Evolutionary conservation across 768 basidiomycete species (phyloP).

Genomic region (Ramaria sp.): DNA sequence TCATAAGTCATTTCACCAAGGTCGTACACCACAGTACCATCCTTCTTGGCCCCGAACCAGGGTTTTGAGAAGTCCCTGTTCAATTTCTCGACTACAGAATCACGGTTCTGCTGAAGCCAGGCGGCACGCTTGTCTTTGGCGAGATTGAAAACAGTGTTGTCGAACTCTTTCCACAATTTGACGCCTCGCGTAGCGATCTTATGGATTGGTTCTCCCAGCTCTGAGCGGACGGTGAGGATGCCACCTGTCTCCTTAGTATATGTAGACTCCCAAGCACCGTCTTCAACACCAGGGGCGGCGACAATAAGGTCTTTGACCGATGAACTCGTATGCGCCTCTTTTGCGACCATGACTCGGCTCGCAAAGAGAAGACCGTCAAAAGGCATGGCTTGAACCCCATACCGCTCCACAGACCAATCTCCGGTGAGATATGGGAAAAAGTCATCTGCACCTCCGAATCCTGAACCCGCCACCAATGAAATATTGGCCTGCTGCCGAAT

Average conservation of each 20-base stretch:
- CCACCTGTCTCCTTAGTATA: conserved; percentile 92
- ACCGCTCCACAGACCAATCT: conserved; percentile 81
- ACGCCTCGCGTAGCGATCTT: conserved; percentile 97
- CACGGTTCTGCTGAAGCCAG: conserved; percentile 81
- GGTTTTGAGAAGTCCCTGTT: conserved; percentile 95
- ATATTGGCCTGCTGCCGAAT: conserved; percentile 89
- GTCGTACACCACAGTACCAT: conserved; percentile 71
- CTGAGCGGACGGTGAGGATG: conserved; percentile 92
- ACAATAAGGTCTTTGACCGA: conserved; percentile 97
- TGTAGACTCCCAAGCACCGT: conserved; percentile 88
- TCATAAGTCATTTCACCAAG: conserved; percentile 98
- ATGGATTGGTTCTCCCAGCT: conserved; percentile 98
- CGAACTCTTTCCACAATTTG: conserved; percentile 98
- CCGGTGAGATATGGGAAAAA: conserved; percentile 96
- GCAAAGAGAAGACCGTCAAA: conserved; percentile 97
- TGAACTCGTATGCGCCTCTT: conserved; percentile 91
- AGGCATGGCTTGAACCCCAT: conserved; percentile 88
- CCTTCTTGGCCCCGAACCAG: conserved; percentile 97
- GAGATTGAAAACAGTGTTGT: conserved; percentile 89
- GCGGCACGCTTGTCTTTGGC: conserved; percentile 89
- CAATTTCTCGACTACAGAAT: conserved; percentile 82
- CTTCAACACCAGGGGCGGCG: conserved; percentile 83
- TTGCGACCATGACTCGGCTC: conserved; percentile 96
- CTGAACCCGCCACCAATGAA: conserved; percentile 84
- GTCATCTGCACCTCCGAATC: conserved; percentile 91